Conservation (phyloP, 495 filamentous ascomycete species). For the Emericellopsis terricola region DNA sequence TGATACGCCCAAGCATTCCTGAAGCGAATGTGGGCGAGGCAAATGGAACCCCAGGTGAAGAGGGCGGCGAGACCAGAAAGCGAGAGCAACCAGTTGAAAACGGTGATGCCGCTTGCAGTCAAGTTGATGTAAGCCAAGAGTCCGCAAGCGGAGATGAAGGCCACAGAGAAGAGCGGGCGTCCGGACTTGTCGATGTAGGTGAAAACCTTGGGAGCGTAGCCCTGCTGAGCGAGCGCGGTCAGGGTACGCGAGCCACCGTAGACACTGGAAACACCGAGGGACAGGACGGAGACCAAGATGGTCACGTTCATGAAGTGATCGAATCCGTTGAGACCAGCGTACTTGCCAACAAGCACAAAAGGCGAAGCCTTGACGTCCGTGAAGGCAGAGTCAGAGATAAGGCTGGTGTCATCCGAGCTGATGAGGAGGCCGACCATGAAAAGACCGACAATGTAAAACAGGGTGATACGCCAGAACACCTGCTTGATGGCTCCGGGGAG, state of each 20-base stretch:
- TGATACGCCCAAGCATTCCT: constrained; percentile 44
- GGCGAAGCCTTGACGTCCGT: constrained; percentile 44
- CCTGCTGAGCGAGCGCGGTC: constrained; percentile 41
- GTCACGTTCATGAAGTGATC: constrained; percentile 60
- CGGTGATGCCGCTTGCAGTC: constrained; percentile 19
- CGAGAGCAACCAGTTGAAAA: constrained; percentile 52
- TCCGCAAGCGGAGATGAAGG: constrained; percentile 27
- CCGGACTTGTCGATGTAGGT: constrained; percentile 39
- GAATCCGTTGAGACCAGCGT: constrained; percentile 45
- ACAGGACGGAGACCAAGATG: constrained; percentile 52
- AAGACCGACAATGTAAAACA: constrained; percentile 59
- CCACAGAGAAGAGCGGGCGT: constrained; percentile 34
- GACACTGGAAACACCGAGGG: constrained; percentile 46
- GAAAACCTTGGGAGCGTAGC: constrained; percentile 38
- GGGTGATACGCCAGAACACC: constrained; percentile 54
- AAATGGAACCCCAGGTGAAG: constrained; percentile 62
- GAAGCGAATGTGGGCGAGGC: constrained; percentile 49
- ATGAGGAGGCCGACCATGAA: constrained; percentile 60
- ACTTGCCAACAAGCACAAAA: constrained; percentile 52
- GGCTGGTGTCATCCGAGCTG: constrained; percentile 29
- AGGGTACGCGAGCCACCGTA: constrained; percentile 53
- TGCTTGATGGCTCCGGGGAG: constrained; percentile 53
- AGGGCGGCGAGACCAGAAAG: constrained; percentile 51
- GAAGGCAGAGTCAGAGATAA: constrained; percentile 33
- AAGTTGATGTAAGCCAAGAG: constrained; percentile 37